Evolutionary conservation across 2,329 filamentous ascomycete species (phyloP), one percentile per base, ranked within the genome.

Genomic region (Fusarium compactum): DNA sequence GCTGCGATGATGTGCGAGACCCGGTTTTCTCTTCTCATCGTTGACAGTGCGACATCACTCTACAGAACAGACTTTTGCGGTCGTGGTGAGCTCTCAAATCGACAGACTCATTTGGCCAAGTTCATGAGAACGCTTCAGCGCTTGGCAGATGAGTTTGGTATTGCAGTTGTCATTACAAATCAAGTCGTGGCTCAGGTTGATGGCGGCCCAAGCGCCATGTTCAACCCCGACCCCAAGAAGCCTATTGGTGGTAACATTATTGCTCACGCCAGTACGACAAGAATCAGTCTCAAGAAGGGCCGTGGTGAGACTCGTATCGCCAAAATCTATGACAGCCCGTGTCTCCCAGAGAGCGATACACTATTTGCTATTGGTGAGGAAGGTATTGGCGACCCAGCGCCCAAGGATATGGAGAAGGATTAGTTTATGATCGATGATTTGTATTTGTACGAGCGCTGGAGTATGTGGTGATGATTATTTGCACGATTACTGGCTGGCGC

Each of bases 1-100:
- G 92, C 96, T 4, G 90, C 94, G 67, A 99, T 99, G 96, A 99
- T 99, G 97, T 98, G 95, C 62, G 97, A 99, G 83, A 99, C 96
- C 1, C 90, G 96, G 6, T 99, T 99, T 81, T 98, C 96, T 5
- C 87, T 99, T 11, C 89, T 99, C 52, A 90, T 99, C 51, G 96
- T 99, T 60, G 96, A 99, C 82, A 97, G 94, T 60, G 97, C 97
- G 16, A 99, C 96, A 0, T 92, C 95, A 4, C 87, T 99, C 5
- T 99, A 99, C 81, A 90, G 96, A 72, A 99, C 96, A 1, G 96
- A 99, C 78, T 99, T 98, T 81, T 89, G 94, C 69, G 96, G 96
- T n/a, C 92, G 96, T 80, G 97, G 96, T 62, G 96, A 99, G 81
- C 87, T 99, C 32, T 97, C 94, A n/a, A 95, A 92, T 52, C 88